A percentile compares a stretch with the other conserved stretches of the same genome.
phyloP scores from a whole-genome alignment of 495 filamentous ascomycete species.

The Penicillium roqueforti region DNA sequence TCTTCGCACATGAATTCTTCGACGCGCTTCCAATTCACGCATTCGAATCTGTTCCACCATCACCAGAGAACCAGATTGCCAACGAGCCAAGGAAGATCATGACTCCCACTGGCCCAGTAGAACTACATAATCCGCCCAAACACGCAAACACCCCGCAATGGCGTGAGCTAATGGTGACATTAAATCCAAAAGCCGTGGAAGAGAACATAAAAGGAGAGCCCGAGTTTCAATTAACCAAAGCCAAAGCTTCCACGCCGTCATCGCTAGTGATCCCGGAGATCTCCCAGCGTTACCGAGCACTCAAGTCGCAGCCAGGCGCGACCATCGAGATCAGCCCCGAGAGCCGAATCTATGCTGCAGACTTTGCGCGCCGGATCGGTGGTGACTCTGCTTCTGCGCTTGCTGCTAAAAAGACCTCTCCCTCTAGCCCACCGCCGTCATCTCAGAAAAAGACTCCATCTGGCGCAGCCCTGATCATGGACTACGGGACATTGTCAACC shows the following conservation, averaged over 20 bases:
- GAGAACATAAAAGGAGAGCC: conserved; percentile 46
- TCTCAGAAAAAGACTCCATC: conserved; percentile 54
- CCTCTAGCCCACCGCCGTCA: conserved; percentile 12
- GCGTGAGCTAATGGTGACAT: conserved; percentile 81
- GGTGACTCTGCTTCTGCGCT: conserved; percentile 45
- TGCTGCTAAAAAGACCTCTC: conserved; percentile 26
- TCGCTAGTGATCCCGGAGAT: conserved; percentile 78
- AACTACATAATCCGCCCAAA: conserved; percentile 41
- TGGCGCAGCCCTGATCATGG: conserved; percentile 86
- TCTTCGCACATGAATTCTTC: conserved; percentile 97
- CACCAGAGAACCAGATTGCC: conserved; percentile 30
- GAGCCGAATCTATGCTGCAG: conserved; percentile 67
- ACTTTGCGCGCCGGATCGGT: conserved; percentile 80
- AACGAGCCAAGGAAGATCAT: conserved; percentile 37
- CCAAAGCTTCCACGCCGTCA: conserved; percentile 70
- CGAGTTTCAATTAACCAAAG: conserved; percentile 80
- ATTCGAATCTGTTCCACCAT: conserved; percentile 67
- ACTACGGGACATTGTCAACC: conserved; percentile 78
- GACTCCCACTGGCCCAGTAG: conserved; percentile 43
- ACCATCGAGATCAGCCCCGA: conserved; percentile 89
- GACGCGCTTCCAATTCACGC: conserved; percentile 97
- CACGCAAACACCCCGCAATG: conserved; percentile 60
- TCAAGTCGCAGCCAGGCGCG: conserved; percentile 57
- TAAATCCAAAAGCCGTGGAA: conserved; percentile 53
- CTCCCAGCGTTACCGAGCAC: conserved; percentile 73